These are phyloP conservation scores for Ceratocystis huliohia DNA, from an alignment of 2,329 filamentous ascomycete genomes.

Conservation along the genomic window DNA sequence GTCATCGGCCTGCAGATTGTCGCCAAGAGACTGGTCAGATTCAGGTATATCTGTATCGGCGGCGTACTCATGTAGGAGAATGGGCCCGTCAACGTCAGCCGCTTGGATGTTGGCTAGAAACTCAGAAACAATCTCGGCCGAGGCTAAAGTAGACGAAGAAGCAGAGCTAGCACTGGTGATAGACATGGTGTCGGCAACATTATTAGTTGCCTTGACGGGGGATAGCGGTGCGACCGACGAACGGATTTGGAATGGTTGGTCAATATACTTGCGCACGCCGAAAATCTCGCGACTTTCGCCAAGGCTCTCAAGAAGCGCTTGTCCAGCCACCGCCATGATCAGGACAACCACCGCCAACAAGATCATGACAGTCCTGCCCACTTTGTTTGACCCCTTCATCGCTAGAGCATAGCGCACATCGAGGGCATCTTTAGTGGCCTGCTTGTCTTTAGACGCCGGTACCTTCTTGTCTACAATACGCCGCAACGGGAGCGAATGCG, in stretches of 20 bases:
- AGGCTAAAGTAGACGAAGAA: background rate
- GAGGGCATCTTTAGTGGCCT: background rate
- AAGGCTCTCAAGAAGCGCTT: conserved; percentile 51
- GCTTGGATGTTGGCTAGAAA: conserved; percentile 17
- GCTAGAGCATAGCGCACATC: conserved; percentile 56
- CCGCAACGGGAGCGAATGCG: conserved; percentile 64
- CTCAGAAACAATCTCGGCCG: conserved; percentile 10
- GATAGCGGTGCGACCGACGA: conserved; percentile 16
- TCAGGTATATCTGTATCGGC: background rate
- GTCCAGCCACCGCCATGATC: conserved; percentile 48
- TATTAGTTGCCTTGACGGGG: conserved; percentile 11
- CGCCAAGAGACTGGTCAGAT: background rate
- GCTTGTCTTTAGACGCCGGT: conserved; percentile 29
- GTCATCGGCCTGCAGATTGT: background rate
- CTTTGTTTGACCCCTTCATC: conserved; percentile 41
- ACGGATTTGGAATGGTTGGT: conserved; percentile 15
- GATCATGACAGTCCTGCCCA: conserved; percentile 39
- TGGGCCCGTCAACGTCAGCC: conserved; percentile 2
- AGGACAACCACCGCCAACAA: conserved; percentile 41
- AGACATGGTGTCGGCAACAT: background rate
- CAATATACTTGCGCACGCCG: conserved; percentile 19
- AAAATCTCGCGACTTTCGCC: conserved; percentile 45
- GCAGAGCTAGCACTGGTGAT: background rate
- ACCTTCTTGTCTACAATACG: conserved; percentile 31
- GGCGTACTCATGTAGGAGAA: conserved; percentile 17